These are phyloP conservation scores for Penicillium canariense DNA, from an alignment of 495 filamentous ascomycete species.

Conservation along the genomic window DNA sequence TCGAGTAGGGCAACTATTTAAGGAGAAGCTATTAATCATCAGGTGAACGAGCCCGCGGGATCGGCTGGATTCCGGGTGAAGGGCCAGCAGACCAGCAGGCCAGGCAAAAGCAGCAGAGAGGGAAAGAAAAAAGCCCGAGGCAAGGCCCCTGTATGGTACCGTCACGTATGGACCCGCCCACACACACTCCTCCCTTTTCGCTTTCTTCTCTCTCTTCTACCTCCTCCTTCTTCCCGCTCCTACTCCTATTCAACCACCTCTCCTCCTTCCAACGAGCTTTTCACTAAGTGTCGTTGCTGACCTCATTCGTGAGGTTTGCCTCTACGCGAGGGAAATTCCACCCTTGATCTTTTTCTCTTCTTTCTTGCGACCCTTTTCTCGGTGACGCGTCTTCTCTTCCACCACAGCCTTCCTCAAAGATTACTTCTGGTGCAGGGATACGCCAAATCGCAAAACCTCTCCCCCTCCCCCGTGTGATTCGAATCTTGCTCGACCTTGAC, in stretches of 20 bases:
- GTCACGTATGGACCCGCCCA: constrained; percentile 20
- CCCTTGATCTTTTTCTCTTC: constrained; percentile 17
- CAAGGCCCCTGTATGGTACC: constrained; percentile 8
- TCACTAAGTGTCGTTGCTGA: constrained; percentile 53
- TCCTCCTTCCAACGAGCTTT: constrained; percentile 47
- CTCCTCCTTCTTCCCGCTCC: constrained; percentile 11
- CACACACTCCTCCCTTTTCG: constrained; percentile 19
- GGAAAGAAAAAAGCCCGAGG: neutral
- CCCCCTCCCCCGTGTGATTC: neutral
- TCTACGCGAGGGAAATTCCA: constrained; percentile 31
- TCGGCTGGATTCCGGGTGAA: constrained; percentile 12
- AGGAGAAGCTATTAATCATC: too few relatives aligned
- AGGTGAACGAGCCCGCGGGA: neutral
- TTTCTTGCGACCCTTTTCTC: constrained; percentile 3
- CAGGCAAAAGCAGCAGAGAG: neutral
- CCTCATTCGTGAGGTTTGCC: constrained; percentile 28
- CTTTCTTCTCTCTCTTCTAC: constrained; percentile 10
- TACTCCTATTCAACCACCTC: constrained; percentile 14
- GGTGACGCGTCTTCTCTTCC: constrained; percentile 1
- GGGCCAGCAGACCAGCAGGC: neutral
- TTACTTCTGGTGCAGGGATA: neutral
- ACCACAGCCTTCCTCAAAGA: neutral
- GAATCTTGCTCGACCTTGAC: constrained; percentile 6
- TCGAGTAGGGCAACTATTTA: too few relatives aligned
- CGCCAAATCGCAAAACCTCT: neutral